Percentiles rank a stretch among this genome's conserved stretches.
These are phyloP conservation scores for Silene coronaria DNA, from an alignment of 179 eudicot genomes.

Conservation along the genomic window DNA sequence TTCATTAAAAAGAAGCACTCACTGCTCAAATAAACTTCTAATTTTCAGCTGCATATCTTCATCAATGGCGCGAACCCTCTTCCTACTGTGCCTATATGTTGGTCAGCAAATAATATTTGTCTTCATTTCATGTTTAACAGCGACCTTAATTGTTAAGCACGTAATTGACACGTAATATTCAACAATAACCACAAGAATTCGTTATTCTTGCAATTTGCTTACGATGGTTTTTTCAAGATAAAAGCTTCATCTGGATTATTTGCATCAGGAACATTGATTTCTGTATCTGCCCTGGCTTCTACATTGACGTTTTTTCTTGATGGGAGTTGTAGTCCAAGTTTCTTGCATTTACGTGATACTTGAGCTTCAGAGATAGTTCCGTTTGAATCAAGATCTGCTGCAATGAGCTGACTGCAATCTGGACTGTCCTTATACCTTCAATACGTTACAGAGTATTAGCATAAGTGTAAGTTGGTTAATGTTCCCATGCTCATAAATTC, in stretches of 20 bases:
- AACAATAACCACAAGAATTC: not conserved
- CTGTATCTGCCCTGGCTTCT: constrained; percentile 23
- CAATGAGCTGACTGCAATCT: constrained; percentile 52
- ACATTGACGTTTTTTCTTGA: constrained; percentile 37
- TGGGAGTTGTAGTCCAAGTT: constrained; percentile 50
- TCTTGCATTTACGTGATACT: constrained; percentile 54
- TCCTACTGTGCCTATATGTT: constrained; percentile 50
- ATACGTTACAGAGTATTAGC: not conserved
- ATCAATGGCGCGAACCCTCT: constrained; percentile 69
- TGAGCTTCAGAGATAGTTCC: constrained; percentile 56
- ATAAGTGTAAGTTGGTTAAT: constrained; percentile 1
- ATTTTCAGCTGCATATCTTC: constrained; percentile 57
- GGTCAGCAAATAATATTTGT: constrained; percentile 9
- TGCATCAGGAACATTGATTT: constrained; percentile 24
- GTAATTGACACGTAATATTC: not conserved
- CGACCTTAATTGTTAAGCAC: not conserved
- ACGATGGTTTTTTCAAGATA: constrained; percentile 38
- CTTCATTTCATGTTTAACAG: not conserved
- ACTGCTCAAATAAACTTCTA: constrained; percentile 73
- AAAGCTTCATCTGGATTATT: constrained; percentile 30
- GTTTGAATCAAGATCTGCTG: constrained; percentile 51
- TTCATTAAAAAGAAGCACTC: constrained; percentile 29
- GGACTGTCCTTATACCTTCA: constrained; percentile 51
- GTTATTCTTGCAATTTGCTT: constrained; percentile 22
- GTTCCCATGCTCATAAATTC: not conserved